Base-by-base conservation (phyloP, 2,329 filamentous ascomycete species). In the Calcarisporium arbuscula region DNA sequence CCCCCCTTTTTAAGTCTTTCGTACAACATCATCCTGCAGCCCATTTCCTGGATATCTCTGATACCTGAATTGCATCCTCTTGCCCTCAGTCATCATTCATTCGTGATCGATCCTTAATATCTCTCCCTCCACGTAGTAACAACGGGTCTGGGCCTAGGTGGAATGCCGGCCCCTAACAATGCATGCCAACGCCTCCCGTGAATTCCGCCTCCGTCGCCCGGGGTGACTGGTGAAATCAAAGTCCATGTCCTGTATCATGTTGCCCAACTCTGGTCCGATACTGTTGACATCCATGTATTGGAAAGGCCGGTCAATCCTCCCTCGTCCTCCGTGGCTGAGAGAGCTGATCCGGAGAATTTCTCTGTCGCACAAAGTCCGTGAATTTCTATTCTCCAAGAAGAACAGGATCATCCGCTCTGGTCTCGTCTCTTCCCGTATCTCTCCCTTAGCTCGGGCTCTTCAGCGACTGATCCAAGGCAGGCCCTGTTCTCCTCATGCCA, bases 341-440 rank as follows among this genome's bases (percentile, higher is more conserved):
- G n/a, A 8, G 36, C 28, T 12, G 40, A 42, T 6, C 42, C 36
- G 9, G 52, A 43, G 11, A 53, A 29, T 35, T 54, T 57, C 25
- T 50, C 47, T 23, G 46, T 43, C n/a, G n/a, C 43, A 73, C 57
- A 47, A 67, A 59, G 2, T 54, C 52, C 54, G 68, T 72, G 56
- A 80, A 80, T 49, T 70, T 74, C n/a, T n/a, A n/a, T n/a, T n/a
- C 16, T 53, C 60, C 33, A 80, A 51, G 14, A 80, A 52, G n/a
- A 3, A 63, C 56, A 1, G 51, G 44, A 44, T 80, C 72, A 30
- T 80, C 75, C 1, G 72, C 74, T 6, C n/a, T n/a, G n/a, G n/a
- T n/a, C n/a, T n/a, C n/a, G n/a, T n/a, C n/a, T n/a, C n/a, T n/a
- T n/a, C n/a, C n/a, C n/a, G n/a, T n/a, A n/a, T n/a, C n/a, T n/a